A percentile compares a stretch with the other conserved stretches of the same genome.
Evolutionary conservation across 108 stramenopile genomes (phyloP).

Genomic region (Skeletonema tropicum): DNA sequence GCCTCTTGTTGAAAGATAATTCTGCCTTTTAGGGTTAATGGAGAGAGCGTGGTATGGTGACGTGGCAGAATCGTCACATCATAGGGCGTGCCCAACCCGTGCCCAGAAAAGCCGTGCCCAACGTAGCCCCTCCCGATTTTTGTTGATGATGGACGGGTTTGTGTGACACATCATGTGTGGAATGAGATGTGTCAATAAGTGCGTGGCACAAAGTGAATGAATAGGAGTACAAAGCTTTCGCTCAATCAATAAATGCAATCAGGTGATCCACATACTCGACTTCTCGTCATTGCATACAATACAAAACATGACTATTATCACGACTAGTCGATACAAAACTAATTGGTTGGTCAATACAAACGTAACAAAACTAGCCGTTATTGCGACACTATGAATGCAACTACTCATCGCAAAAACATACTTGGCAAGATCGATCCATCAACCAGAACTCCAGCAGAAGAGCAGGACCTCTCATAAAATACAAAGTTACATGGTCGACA

Average conservation of each 20-base stretch:
- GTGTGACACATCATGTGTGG: no score
- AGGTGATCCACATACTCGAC: background rate
- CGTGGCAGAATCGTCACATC: no score
- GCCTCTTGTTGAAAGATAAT: no score
- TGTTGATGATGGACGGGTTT: background rate
- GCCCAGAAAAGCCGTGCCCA: no score
- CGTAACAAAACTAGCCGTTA: constrained; percentile 1
- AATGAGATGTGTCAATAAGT: no score
- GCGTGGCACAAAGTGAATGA: background rate
- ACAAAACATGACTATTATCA: background rate
- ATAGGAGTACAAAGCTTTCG: no score
- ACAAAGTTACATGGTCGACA: background rate
- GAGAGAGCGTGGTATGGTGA: no score
- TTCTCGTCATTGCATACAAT: constrained; percentile 4
- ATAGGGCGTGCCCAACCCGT: no score
- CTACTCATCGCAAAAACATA: background rate
- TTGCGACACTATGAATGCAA: background rate
- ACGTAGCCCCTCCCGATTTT: no score
- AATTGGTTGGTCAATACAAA: background rate
- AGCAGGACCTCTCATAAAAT: background rate
- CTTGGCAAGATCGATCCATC: background rate
- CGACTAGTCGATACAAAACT: background rate
- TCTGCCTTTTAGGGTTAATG: no score
- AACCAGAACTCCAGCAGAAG: background rate
- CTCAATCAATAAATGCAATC: no score